Evolutionary conservation across 768 basidiomycete genomes (phyloP).

Genomic region (Trametes meyenii): DNA sequence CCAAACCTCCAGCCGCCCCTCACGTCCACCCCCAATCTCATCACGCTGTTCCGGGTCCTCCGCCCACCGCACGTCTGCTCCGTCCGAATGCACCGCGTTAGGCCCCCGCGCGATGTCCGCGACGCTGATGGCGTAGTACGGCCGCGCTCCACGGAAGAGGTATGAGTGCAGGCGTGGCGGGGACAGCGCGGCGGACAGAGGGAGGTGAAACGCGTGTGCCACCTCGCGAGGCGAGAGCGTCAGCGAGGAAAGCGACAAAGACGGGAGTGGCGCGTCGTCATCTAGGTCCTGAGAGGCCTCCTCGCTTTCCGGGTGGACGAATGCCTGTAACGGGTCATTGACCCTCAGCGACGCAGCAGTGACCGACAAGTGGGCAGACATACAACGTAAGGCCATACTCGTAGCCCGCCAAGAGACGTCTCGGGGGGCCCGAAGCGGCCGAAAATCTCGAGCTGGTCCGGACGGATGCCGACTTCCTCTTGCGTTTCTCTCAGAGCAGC

Average conservation of each 20-base stretch:
- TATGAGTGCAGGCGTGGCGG: slow-evolving; percentile 50
- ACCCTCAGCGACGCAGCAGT: slow-evolving; percentile 20
- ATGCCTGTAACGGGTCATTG: slow-evolving; percentile 30
- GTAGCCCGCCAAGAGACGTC: slow-evolving; percentile 56
- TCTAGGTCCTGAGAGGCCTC: slow-evolving; percentile 10
- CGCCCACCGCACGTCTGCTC: slow-evolving; percentile 32
- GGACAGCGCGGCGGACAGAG: slow-evolving; percentile 53
- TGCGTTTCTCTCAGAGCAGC: slow-evolving; percentile 72
- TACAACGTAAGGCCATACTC: slow-evolving; percentile 80
- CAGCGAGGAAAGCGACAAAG: slow-evolving; percentile 55
- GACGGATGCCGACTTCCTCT: slow-evolving; percentile 70
- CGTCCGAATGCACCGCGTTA: slow-evolving; percentile 19
- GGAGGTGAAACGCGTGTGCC: slow-evolving; percentile 70
- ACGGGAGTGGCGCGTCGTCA: slow-evolving; percentile 56
- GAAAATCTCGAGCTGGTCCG: slow-evolving; percentile 64
- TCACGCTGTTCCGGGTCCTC: slow-evolving; percentile 41
- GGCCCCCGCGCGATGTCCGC: slow-evolving; percentile 50
- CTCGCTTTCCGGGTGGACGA: slow-evolving; percentile 28
- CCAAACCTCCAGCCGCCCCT: slow-evolving; percentile 70
- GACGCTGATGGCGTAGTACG: slow-evolving; percentile 72
- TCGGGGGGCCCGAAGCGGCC: slow-evolving; percentile 68
- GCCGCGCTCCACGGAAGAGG: slow-evolving; percentile 56
- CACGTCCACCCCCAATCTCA: slow-evolving; percentile 45
- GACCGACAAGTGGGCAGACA: slow-evolving; percentile 33
- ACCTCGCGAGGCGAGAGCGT: slow-evolving; percentile 65